Conservation (phyloP, 2,329 filamentous ascomycete genomes). For the Fusarium penzigii region DNA sequence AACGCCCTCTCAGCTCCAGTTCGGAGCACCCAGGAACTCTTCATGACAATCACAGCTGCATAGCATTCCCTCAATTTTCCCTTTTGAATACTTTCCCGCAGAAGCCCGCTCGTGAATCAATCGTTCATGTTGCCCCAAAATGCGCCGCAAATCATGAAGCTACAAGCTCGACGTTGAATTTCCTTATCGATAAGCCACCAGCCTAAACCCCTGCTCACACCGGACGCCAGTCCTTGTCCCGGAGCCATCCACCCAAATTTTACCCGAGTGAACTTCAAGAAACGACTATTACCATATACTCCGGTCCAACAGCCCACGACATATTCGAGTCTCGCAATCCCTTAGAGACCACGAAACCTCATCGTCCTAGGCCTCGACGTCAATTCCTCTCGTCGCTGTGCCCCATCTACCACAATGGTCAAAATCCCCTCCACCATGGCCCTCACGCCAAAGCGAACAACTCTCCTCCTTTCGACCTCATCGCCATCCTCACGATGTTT, state of each 20-base stretch:
- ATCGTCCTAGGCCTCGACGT: slow-evolving; percentile 2
- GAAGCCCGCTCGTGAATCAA: slow-evolving; percentile 2
- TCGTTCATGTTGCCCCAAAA: too few relatives aligned
- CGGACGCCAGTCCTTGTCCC: slow-evolving; percentile 7
- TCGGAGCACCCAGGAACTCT: slow-evolving; percentile 22
- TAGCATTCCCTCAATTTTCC: not conserved
- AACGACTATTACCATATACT: slow-evolving; percentile 15
- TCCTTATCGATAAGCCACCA: slow-evolving; percentile 31
- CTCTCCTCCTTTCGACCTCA: slow-evolving; percentile 30
- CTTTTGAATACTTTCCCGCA: too few relatives aligned
- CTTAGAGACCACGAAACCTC: slow-evolving; percentile 14
- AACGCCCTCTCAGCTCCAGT: slow-evolving; percentile 21
- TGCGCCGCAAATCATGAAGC: not conserved
- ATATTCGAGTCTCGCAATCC: slow-evolving; percentile 10
- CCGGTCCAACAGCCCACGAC: slow-evolving; percentile 9
- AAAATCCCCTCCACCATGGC: slow-evolving; percentile 31
- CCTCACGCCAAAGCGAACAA: slow-evolving; percentile 32
- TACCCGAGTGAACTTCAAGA: slow-evolving; percentile 18
- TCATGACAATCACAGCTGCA: slow-evolving; percentile 25
- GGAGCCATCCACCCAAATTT: slow-evolving; percentile 28
- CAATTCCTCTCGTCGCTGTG: not conserved
- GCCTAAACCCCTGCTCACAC: slow-evolving; percentile 12
- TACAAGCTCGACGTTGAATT: slow-evolving; percentile 13
- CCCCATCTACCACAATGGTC: slow-evolving; percentile 26
- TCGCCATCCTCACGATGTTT: slow-evolving; percentile 26